Evolutionary conservation across 768 basidiomycete species (phyloP).

Genomic region (Leucocoprinus sp.): DNA sequence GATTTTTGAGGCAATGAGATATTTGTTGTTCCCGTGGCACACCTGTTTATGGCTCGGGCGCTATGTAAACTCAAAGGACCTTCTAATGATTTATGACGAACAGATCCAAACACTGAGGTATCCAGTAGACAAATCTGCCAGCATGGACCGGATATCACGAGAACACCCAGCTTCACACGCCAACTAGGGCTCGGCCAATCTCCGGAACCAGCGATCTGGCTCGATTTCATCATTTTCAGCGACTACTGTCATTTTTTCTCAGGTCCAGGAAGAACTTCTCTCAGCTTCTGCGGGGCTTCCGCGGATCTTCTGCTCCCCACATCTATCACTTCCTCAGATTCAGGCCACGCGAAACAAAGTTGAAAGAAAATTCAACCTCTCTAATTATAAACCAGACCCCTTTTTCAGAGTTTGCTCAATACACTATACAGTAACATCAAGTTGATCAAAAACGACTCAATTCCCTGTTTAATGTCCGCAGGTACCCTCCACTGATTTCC

Average conservation of each 20-base stretch:
- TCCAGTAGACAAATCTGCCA: slow-evolving; percentile 11
- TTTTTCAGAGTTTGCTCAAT: neutral
- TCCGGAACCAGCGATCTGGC: slow-evolving; percentile 35
- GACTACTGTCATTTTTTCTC: slow-evolving; percentile 26
- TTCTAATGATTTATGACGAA: slow-evolving; percentile 31
- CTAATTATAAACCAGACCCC: slow-evolving; percentile 8
- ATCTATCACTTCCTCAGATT: slow-evolving; percentile 9
- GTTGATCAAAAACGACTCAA: slow-evolving; percentile 8
- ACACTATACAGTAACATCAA: slow-evolving; percentile 8
- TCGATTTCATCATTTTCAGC: slow-evolving; percentile 29
- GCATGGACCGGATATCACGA: slow-evolving; percentile 32
- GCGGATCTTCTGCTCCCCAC: slow-evolving; percentile 21
- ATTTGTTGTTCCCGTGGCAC: slow-evolving; percentile 36
- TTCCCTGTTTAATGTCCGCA: slow-evolving; percentile 2
- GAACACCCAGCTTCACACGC: slow-evolving; percentile 26
- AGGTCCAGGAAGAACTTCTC: slow-evolving; percentile 20
- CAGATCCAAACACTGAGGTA: slow-evolving; percentile 10
- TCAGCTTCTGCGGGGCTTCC: slow-evolving; percentile 9
- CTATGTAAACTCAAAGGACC: slow-evolving; percentile 24
- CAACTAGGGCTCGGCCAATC: slow-evolving; percentile 31
- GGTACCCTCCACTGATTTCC: slow-evolving; percentile 7
- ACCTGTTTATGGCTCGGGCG: slow-evolving; percentile 32
- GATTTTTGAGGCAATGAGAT: slow-evolving; percentile 29
- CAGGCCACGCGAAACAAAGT: slow-evolving; percentile 21
- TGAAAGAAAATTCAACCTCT: neutral